Conservation (phyloP, 140 eudicot species). For the Senecio squalidus region DNA sequence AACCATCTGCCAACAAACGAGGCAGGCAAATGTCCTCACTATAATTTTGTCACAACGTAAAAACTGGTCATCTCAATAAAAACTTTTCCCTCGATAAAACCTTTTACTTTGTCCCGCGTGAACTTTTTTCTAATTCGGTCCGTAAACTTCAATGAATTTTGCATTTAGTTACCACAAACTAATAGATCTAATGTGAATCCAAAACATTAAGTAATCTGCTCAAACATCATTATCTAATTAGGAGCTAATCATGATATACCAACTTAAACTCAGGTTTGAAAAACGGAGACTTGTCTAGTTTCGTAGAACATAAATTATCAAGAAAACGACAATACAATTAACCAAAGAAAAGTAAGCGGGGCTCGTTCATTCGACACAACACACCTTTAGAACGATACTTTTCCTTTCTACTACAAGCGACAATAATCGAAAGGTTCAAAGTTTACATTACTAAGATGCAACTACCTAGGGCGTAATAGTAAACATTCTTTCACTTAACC, state of each 20-base stretch:
- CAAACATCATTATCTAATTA: not conserved
- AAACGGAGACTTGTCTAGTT: not conserved
- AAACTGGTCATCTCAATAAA: too few species aligned
- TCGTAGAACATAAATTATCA: not conserved
- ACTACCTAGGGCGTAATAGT: not conserved
- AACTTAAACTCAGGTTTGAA: not conserved
- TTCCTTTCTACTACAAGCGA: not conserved
- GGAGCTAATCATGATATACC: slow-evolving; percentile 6
- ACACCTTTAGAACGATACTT: too few species aligned
- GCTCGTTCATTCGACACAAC: not conserved
- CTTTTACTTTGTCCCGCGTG: too few species aligned
- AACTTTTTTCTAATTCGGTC: too few species aligned
- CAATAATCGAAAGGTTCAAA: not conserved
- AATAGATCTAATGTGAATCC: too few species aligned
- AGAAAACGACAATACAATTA: not conserved
- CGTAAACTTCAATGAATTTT: too few species aligned
- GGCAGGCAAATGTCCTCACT: too few species aligned
- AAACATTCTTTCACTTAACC: not conserved
- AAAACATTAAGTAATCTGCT: not conserved
- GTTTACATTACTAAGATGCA: not conserved
- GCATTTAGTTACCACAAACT: too few species aligned
- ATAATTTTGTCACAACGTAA: too few species aligned
- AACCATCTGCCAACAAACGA: too few species aligned
- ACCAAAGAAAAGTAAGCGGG: too few species aligned
- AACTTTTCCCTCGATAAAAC: too few species aligned